Conservation (phyloP, 495 filamentous ascomycete species). For the Letharia columbiana region DNA sequence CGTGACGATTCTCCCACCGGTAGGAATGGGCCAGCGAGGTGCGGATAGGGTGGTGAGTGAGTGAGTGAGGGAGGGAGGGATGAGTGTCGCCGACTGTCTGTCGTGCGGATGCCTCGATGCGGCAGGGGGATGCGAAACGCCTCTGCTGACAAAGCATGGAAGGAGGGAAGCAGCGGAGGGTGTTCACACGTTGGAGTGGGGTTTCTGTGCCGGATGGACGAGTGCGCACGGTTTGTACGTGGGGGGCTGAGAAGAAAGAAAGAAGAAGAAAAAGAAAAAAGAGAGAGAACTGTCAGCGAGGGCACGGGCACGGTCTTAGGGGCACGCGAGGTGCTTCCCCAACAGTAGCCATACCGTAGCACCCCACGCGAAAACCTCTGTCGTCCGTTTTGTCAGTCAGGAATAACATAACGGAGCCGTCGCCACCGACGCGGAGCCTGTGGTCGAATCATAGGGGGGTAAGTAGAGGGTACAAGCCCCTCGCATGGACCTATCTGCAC, state of each 20-base stretch:
- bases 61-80: not conserved
- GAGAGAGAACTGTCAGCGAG: no score
- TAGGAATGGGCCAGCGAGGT: not conserved
- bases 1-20: not conserved
- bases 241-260: not conserved
- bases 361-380: not conserved
- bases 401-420: no score
- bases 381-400: not conserved
- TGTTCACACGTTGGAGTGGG: not conserved
- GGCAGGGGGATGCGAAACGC: not conserved
- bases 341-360: not conserved
- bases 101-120: not conserved
- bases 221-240: not conserved
- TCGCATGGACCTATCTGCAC: not conserved
- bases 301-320: not conserved
- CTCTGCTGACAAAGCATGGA: not conserved
- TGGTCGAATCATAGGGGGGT: not conserved
- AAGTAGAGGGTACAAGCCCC: not conserved
- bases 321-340: not conserved
- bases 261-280: no score
- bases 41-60: not conserved
- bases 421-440: not conserved
- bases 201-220: no score
- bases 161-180: no score
- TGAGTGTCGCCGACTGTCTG: not conserved